Conservation (phyloP, 192 early-diverging fungal species). For the Coemansia sp. region DNA sequence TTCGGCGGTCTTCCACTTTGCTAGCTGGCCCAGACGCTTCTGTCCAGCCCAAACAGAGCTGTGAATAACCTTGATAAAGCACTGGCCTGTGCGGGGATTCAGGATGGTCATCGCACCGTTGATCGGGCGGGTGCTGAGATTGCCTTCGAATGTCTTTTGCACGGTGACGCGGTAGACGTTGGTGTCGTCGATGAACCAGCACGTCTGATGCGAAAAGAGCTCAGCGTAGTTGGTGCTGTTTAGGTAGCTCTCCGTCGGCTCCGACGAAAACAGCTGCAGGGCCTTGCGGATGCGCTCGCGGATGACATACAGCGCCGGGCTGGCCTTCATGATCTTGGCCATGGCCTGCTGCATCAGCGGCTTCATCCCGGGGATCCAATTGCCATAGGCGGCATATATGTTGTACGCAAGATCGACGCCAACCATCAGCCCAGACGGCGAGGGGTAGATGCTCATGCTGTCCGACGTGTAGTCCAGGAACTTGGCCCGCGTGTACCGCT, state of each 20-base stretch:
- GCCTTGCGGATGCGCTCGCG: conserved; percentile 99
- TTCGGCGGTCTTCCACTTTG: conserved; percentile 99
- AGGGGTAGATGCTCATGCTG: conserved; percentile 99
- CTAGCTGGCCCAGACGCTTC: conserved; percentile 98
- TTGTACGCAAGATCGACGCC: conserved; percentile 98
- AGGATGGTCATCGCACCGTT: conserved; percentile 99
- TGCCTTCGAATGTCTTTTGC: conserved; percentile 99
- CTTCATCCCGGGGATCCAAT: conserved; percentile 99
- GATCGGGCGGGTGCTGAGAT: conserved; percentile 97
- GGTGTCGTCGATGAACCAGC: conserved; percentile 99
- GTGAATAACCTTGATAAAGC: conserved; percentile 99
- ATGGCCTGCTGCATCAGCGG: conserved; percentile 95
- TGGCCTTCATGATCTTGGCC: conserved; percentile 99
- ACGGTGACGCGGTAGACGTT: conserved; percentile 99
- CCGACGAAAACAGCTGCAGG: conserved; percentile 96
- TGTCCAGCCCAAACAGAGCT: conserved; percentile 99
- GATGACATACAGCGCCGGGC: conserved; percentile 94
- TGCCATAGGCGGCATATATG: conserved; percentile 90
- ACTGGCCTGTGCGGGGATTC: conserved; percentile 97
- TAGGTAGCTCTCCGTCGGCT: conserved; percentile 97
- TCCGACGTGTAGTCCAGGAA: conserved; percentile 98
- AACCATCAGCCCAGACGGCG: conserved; percentile 94
- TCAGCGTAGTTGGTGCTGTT: conserved; percentile 94
- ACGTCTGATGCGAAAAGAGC: conserved; percentile 96
- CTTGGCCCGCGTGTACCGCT: conserved; percentile 97